Evolutionary conservation across 805 yeast species (phyloP).

Genomic region (Ogataea zsoltii): DNA sequence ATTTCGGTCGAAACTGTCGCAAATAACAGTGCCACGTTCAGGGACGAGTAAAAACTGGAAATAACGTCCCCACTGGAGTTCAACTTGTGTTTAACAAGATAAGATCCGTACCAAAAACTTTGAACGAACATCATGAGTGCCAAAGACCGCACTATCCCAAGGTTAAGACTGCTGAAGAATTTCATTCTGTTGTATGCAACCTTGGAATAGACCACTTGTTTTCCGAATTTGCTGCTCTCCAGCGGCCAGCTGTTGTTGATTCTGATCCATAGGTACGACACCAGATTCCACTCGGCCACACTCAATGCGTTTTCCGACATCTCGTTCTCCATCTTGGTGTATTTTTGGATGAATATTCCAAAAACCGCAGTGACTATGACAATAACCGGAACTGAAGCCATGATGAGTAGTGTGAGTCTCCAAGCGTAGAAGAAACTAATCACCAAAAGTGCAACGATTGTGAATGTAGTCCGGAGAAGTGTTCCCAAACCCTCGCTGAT

Average conservation of each 20-base stretch:
- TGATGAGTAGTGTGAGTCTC: conserved; percentile 77
- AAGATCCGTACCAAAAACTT: conserved; percentile 89
- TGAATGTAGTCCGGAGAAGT: conserved; percentile 51
- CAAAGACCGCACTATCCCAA: conserved; percentile 55
- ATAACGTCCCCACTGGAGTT: conserved; percentile 64
- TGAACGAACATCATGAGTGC: conserved; percentile 80
- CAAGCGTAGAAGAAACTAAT: conserved; percentile 79
- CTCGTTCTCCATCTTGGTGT: conserved; percentile 57
- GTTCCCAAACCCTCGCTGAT: conserved; percentile 66
- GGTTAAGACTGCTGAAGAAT: conserved; percentile 54
- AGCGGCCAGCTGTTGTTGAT: conserved; percentile 53
- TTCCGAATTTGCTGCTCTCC: conserved; percentile 50
- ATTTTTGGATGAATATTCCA: conserved; percentile 50
- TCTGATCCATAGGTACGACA: conserved; percentile 60
- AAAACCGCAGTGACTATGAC: conserved; percentile 47
- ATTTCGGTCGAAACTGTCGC: conserved; percentile 56
- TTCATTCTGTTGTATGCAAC: conserved; percentile 44
- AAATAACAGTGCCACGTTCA: conserved; percentile 66
- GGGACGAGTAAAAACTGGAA: conserved; percentile 81
- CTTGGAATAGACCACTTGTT: conserved; percentile 33
- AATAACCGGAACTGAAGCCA: conserved; percentile 74
- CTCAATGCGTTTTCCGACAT: conserved; percentile 57
- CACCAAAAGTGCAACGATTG: conserved; percentile 54
- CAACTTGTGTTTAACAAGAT: conserved; percentile 53
- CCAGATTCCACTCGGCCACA: conserved; percentile 68